Conservation (phyloP, 352 stramenopile species). For the Achlya hypogyna region DNA sequence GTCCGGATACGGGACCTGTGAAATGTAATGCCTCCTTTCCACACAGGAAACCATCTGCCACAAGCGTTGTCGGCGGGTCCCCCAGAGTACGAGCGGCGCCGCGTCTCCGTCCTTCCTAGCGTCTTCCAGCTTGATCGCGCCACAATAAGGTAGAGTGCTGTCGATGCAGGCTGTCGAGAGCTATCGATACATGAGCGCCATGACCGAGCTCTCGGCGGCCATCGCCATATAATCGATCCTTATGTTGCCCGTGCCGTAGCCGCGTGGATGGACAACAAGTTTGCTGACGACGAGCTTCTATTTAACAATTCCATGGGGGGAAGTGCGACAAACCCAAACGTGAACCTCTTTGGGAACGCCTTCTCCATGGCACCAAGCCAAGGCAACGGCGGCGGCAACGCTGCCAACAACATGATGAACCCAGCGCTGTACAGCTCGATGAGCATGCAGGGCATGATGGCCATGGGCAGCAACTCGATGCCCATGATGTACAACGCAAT, state of each 20-base stretch:
- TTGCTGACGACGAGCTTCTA: background rate
- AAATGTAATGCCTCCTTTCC: background rate
- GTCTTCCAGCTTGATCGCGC: background rate
- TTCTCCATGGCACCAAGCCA: background rate
- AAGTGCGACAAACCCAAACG: background rate
- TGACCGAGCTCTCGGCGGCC: background rate
- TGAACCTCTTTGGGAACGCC: conserved; percentile 4
- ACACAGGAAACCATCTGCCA: background rate
- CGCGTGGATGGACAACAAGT: background rate
- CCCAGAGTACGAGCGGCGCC: background rate
- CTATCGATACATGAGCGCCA: background rate
- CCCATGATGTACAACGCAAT: conserved; percentile 5
- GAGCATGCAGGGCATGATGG: conserved; percentile 6
- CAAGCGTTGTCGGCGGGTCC: background rate
- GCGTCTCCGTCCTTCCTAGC: background rate
- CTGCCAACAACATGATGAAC: background rate
- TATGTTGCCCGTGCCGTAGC: background rate
- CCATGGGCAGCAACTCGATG: background rate
- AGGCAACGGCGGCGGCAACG: background rate
- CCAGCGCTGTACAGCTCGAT: conserved; percentile 1
- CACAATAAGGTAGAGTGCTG: background rate
- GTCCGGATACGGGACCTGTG: background rate
- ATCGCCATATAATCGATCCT: background rate
- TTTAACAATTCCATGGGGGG: background rate
- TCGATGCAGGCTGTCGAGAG: background rate